Conservation (phyloP, 1,139 yeast genomes). For the Cylindricascospora bacillispora region DNA sequence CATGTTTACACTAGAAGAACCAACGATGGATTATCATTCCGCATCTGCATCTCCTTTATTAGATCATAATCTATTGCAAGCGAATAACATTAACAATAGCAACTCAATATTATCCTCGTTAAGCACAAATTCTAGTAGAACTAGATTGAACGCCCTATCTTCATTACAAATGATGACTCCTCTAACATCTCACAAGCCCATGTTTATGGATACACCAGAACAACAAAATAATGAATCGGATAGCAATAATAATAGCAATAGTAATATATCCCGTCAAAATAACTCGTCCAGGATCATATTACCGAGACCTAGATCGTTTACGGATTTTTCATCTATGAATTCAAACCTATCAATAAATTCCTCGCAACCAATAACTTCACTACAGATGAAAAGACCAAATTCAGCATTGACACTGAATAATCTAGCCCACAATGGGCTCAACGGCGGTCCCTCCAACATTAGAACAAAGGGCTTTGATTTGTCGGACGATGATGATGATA, state of each 20-base stretch:
- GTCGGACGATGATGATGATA: constrained; percentile 8
- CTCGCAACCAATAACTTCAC: constrained; percentile 3
- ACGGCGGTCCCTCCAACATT: constrained; percentile 17
- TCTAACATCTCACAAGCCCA: constrained; percentile 3
- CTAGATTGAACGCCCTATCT: constrained; percentile 25
- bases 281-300: constrained; percentile 4
- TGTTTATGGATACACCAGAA: constrained; percentile 1
- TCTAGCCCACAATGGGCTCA: constrained; percentile 23
- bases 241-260: constrained; percentile 3
- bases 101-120: constrained; percentile 4
- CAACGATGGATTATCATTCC: background rate
- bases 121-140: constrained; percentile 6
- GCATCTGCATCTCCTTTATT: background rate
- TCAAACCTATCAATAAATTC: constrained; percentile 1
- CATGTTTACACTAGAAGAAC: background rate
- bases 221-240: constrained; percentile 1
- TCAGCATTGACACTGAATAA: constrained; percentile 18
- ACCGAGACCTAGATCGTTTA: constrained; percentile 19
- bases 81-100: constrained; percentile 5
- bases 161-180: constrained; percentile 31
- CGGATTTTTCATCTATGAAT: constrained; percentile 8
- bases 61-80: constrained; percentile 4
- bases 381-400: constrained; percentile 13
- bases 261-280: background rate
- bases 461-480: constrained; percentile 20